Conservation (phyloP, 2,329 filamentous ascomycete genomes). For the Dothidotthia symphoricarpi region DNA sequence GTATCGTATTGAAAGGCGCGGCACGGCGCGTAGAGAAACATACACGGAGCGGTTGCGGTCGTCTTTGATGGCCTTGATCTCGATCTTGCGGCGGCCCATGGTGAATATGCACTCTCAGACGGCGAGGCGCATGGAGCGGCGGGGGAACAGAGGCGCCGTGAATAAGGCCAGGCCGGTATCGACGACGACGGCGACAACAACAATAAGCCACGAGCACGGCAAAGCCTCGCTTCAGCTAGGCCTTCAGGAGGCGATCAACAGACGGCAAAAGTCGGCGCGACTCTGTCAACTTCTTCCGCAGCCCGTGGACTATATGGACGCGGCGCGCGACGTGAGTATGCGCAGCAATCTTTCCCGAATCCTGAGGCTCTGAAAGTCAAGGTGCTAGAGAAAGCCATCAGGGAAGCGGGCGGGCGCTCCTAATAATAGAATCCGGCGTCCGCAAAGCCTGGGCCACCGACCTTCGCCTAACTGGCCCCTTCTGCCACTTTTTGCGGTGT, state of each 20-base stretch:
- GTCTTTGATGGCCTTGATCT: slow-evolving; percentile 99
- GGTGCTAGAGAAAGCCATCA: slow-evolving; percentile 28
- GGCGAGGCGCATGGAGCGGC: slow-evolving; percentile 32
- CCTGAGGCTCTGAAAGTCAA: slow-evolving; percentile 31
- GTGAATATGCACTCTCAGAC: slow-evolving; percentile 20
- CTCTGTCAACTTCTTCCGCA: slow-evolving; percentile 14
- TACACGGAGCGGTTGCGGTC: slow-evolving; percentile 97
- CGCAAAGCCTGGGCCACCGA: slow-evolving; percentile 21
- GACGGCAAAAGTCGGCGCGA: slow-evolving; percentile 25
- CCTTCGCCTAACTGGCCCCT: slow-evolving; percentile 18
- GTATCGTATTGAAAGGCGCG: too few species aligned
- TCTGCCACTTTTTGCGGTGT: slow-evolving; percentile 11
- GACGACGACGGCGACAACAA: neutral
- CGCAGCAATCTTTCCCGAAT: slow-evolving; percentile 8
- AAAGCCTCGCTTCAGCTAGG: slow-evolving; percentile 15
- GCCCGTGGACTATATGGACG: slow-evolving; percentile 28
- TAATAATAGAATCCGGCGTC: slow-evolving; percentile 31
- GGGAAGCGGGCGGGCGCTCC: slow-evolving; percentile 19
- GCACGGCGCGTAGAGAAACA: slow-evolving; percentile 41
- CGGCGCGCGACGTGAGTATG: slow-evolving; percentile 19
- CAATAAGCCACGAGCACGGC: too few species aligned
- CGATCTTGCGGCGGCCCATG: slow-evolving; percentile 99
- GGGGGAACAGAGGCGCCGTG: slow-evolving; percentile 5
- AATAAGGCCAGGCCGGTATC: too few species aligned
- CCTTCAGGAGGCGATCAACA: slow-evolving; percentile 24